Conservation (phyloP, 495 filamentous ascomycete genomes). For the Podospora fimiseda region DNA sequence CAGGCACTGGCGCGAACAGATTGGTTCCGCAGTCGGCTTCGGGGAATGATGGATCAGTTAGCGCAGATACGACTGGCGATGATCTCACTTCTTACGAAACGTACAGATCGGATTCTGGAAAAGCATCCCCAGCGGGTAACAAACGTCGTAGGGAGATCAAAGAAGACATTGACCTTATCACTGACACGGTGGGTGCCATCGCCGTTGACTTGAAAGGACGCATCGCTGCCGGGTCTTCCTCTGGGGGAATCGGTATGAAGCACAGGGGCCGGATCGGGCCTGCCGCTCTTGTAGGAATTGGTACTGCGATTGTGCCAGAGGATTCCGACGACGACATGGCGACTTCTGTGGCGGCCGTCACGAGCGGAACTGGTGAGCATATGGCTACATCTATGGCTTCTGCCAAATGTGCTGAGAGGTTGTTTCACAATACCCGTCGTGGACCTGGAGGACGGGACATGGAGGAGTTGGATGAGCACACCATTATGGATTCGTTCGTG, state of each 20-base stretch:
- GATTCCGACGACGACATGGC: slow-evolving; percentile 49
- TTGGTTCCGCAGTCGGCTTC: slow-evolving; percentile 4
- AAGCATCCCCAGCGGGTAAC: not conserved
- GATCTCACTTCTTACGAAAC: not conserved
- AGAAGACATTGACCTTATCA: slow-evolving; percentile 52
- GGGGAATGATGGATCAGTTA: slow-evolving; percentile 20
- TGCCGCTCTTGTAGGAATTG: slow-evolving; percentile 85
- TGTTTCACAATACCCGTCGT: slow-evolving; percentile 61
- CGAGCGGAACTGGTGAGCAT: slow-evolving; percentile 93
- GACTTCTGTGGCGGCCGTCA: slow-evolving; percentile 67
- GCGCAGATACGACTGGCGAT: slow-evolving; percentile 7
- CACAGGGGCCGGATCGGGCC: slow-evolving; percentile 85
- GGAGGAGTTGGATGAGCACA: slow-evolving; percentile 61
- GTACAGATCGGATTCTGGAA: not conserved
- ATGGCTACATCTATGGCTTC: slow-evolving; percentile 90
- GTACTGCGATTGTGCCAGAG: slow-evolving; percentile 74
- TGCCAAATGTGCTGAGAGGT: slow-evolving; percentile 64
- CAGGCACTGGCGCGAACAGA: not conserved
- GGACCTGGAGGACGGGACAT: slow-evolving; percentile 51
- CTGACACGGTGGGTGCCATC: slow-evolving; percentile 92
- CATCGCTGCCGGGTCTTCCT: slow-evolving; percentile 95
- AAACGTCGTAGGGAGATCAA: slow-evolving; percentile 12
- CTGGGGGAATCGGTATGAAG: slow-evolving; percentile 99
- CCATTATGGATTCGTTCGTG: slow-evolving; percentile 65
- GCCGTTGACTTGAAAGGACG: slow-evolving; percentile 78